Evolutionary conservation across 2,329 filamentous ascomycete species (phyloP).

Genomic region (Cordyceps pruinosa): DNA sequence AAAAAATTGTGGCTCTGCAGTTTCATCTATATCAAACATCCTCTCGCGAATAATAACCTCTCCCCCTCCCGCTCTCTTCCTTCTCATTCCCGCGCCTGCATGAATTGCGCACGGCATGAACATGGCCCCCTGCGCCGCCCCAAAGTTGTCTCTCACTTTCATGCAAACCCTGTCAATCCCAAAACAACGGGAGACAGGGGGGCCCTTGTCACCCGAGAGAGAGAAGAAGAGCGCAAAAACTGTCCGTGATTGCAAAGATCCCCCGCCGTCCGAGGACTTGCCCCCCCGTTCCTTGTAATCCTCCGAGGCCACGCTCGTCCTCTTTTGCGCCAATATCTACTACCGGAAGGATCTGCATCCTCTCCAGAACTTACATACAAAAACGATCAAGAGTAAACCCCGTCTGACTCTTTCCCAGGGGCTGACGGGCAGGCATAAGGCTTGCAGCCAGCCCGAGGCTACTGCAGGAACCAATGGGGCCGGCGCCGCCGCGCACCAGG

Average conservation of each 20-base stretch:
- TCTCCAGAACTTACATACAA: too few relatives aligned
- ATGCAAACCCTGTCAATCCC: background rate
- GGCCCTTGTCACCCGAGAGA: background rate
- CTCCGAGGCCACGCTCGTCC: background rate
- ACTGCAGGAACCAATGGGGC: constrained; percentile 11
- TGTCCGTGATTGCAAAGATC: background rate
- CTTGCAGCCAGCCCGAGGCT: background rate
- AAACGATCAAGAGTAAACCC: too few relatives aligned
- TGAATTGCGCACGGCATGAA: background rate
- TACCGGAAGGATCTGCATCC: too few relatives aligned
- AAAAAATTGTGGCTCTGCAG: background rate
- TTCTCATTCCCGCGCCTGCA: too few relatives aligned
- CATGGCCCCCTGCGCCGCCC: background rate
- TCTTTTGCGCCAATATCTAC: too few relatives aligned
- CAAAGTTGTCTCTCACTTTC: background rate
- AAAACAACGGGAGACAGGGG: constrained; percentile 5
- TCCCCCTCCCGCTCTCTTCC: too few relatives aligned
- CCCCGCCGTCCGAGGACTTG: background rate
- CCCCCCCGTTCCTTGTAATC: background rate
- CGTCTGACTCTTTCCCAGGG: background rate
- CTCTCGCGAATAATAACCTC: background rate
- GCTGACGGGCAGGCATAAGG: background rate
- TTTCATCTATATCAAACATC: constrained; percentile 3
- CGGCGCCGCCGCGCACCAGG: background rate
- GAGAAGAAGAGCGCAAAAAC: background rate